Evolutionary conservation across 495 filamentous ascomycete genomes (phyloP).

Genomic region (Talaromyces proteolyticus): DNA sequence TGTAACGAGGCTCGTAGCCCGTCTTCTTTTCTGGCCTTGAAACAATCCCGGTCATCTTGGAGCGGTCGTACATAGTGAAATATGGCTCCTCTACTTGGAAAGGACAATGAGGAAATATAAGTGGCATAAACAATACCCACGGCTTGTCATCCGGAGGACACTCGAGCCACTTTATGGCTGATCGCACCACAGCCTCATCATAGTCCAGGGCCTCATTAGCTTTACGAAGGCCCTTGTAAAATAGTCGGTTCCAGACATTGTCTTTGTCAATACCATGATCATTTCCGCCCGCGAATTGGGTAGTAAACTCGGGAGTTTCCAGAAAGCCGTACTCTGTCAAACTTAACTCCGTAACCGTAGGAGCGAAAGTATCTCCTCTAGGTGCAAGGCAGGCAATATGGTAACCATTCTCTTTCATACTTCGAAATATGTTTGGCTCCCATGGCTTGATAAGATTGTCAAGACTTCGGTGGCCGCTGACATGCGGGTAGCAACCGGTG

Average conservation of each 20-base stretch:
- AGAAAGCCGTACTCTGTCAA: conserved; percentile 21
- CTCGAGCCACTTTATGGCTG: conserved; percentile 17
- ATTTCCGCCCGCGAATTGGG: conserved; percentile 9
- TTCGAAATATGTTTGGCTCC: conserved; percentile 21
- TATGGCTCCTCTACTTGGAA: conserved; percentile 24
- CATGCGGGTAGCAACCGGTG: conserved; percentile 18
- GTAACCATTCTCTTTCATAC: conserved; percentile 18
- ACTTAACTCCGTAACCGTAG: conserved; percentile 17
- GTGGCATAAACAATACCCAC: conserved; percentile 21
- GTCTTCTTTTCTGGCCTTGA: conserved; percentile 11
- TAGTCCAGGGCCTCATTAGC: conserved; percentile 17
- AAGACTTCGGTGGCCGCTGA: conserved; percentile 16
- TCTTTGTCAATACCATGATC: conserved; percentile 4
- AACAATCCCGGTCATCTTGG: conserved; percentile 8
- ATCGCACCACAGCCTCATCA: conserved; percentile 17
- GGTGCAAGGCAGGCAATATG: conserved; percentile 21
- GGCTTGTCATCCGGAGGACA: conserved; percentile 17
- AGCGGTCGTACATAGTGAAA: conserved; percentile 18
- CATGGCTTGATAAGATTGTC: conserved; percentile 23
- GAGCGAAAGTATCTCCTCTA: conserved; percentile 19
- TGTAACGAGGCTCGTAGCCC: conserved; percentile 19
- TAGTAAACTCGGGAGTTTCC: conserved; percentile 18
- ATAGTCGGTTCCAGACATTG: conserved; percentile 14
- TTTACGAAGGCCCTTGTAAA: conserved; percentile 15
- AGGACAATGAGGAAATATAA: conserved; percentile 21